Evolutionary conservation across 495 filamentous ascomycete genomes (phyloP), one percentile per base, ranked within the genome.

Genomic region (Cercophora samala): DNA sequence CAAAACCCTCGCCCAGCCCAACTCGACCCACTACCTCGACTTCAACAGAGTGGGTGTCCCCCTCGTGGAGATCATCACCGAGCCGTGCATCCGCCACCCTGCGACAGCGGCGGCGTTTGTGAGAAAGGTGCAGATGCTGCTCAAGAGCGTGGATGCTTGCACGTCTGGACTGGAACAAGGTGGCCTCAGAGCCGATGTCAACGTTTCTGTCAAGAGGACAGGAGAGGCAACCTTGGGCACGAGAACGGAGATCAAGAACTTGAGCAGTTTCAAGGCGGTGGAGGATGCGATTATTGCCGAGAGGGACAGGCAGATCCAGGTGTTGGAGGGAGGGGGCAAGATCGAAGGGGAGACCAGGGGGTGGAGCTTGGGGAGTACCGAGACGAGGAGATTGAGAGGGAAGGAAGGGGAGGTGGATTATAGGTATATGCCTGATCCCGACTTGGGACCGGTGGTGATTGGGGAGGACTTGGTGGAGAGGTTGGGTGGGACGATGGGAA

Each of bases 361-460:
- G 23, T 99, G 93, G 93, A 90, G 91, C 2, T 83, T 96, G 61
- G 89, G 89, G 0, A 87, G 87, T 59, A 91, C 87, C 52, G 91
- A 89, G 60, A 92, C 91, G 66, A 93, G 90, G 21, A 85, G 86
- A 23, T 76, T 99, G 18, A 85, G 95, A 68, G 93, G 92, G 13
- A 99, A 99, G 77, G 95, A 99, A 73, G 96, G 95, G 53, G 93
- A 97, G 72, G 92, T 98, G 2, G 95, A 99, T 71, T 99, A 99
- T 74, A 84, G 95, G 56, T 99, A 98, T 75, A 98, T 99, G 96
- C 95, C 95, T 1, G 95, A 99, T 75, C 92, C 95, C 2, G 95
- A 99, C 76, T 79, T 99, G 11, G 85, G 84, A 0, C 91, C 96
- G 0, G 81, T 99, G 11, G 72, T 91, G 4, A 89, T 99, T 68